A percentile compares a stretch with the other conserved stretches of the same genome.
These are phyloP conservation scores for Hyaloscypha bicolor DNA, from an alignment of 495 filamentous ascomycete species.

Conservation along the genomic window DNA sequence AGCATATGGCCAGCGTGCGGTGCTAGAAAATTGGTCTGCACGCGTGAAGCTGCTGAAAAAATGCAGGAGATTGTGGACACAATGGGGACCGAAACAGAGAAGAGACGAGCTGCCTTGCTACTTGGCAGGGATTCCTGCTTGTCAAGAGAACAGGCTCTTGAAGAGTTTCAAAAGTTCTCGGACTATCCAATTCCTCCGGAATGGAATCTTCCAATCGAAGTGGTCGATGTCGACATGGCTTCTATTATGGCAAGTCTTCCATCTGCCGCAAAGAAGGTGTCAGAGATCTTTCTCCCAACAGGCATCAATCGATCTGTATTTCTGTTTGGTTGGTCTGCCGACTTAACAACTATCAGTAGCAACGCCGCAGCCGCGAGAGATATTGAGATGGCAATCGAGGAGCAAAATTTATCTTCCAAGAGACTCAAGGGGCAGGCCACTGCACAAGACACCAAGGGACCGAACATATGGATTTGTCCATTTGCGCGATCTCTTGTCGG, in stretches of 20 bases:
- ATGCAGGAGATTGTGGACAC: constrained; percentile 69
- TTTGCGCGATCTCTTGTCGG: constrained; percentile 65
- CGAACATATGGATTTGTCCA: constrained; percentile 62
- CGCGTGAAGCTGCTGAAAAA: constrained; percentile 59
- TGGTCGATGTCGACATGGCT: constrained; percentile 29
- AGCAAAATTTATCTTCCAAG: constrained; percentile 19
- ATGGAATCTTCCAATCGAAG: constrained; percentile 36
- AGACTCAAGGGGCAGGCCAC: neutral
- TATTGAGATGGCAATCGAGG: constrained; percentile 57
- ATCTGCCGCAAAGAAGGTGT: constrained; percentile 34
- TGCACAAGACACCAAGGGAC: constrained; percentile 47
- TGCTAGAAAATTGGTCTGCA: constrained; percentile 58
- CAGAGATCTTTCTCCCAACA: constrained; percentile 43
- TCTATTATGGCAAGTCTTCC: constrained; percentile 21
- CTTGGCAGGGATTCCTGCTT: neutral
- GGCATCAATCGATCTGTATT: constrained; percentile 70
- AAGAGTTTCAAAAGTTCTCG: constrained; percentile 34
- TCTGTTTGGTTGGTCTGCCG: constrained; percentile 66
- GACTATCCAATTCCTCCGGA: constrained; percentile 29
- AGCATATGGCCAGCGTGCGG: constrained; percentile 66
- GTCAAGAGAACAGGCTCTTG: constrained; percentile 10
- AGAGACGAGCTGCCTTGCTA: constrained; percentile 55
- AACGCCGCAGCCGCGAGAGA: constrained; percentile 66
- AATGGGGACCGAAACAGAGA: constrained; percentile 67
- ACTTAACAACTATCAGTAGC: constrained; percentile 65